Conservation (phyloP, 208 protist genomes). For the Balamuthia mandrillaris region DNA sequence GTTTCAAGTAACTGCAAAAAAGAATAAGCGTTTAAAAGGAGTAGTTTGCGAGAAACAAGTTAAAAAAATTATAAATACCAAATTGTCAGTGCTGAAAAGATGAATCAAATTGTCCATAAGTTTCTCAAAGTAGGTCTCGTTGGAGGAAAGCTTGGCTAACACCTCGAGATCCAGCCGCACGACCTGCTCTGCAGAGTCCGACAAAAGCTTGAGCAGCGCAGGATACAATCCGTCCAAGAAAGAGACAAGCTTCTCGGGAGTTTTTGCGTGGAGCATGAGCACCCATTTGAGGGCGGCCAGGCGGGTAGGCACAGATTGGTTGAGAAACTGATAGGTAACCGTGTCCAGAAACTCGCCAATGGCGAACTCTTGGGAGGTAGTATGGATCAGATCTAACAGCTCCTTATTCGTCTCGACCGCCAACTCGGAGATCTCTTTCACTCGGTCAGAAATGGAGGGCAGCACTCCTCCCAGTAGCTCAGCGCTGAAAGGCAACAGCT, state of each 20-base stretch:
- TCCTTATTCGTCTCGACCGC: neutral
- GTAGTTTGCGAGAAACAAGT: neutral
- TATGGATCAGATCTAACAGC: neutral
- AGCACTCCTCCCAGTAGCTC: slow-evolving; percentile 67
- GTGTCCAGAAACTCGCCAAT: slow-evolving; percentile 32
- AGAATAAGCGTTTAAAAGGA: neutral
- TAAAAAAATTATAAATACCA: neutral
- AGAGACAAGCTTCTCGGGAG: slow-evolving; percentile 43
- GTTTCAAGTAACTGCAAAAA: slow-evolving; percentile 39
- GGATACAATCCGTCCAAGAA: slow-evolving; percentile 53
- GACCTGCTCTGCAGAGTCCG: slow-evolving; percentile 71
- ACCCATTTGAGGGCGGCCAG: slow-evolving; percentile 72
- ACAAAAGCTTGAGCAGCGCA: slow-evolving; percentile 62
- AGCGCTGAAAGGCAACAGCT: slow-evolving; percentile 63
- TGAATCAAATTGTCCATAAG: slow-evolving; percentile 56
- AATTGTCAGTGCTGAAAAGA: slow-evolving; percentile 44
- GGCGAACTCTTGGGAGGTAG: neutral
- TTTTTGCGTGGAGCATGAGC: slow-evolving; percentile 71
- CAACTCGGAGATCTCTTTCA: neutral
- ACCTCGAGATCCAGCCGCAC: slow-evolving; percentile 70
- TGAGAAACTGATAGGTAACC: slow-evolving; percentile 47
- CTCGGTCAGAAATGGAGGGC: slow-evolving; percentile 52
- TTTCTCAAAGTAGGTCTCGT: slow-evolving; percentile 53
- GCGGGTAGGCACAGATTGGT: slow-evolving; percentile 54
- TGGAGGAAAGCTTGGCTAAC: slow-evolving; percentile 63